Evolutionary conservation across 306 rosid genomes (phyloP), one percentile per base, ranked within the genome.

Genomic region (Calophaca sinica): DNA sequence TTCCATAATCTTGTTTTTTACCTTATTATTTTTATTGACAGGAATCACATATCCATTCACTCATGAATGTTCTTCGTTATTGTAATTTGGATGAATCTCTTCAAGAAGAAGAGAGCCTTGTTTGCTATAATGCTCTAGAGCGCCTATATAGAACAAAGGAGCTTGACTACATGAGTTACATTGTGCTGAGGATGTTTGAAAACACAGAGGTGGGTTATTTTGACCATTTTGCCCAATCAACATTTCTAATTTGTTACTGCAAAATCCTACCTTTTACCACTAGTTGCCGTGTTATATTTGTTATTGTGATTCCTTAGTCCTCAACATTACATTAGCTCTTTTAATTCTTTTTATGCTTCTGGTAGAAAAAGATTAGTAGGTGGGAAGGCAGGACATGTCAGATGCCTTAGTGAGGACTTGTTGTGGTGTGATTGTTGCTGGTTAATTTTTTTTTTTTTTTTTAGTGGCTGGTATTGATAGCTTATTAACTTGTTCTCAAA

Each of bases 31-130:
- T 72, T 31, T 75, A 5, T 52, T 76, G 84, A 53, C 92, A 94
- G 98, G 98, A 94, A 79, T 94, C 98, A 59, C 98, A 94, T 79
- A 94, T 94, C 54, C 98, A 94, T 80, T 94, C 98, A 35, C 89
- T 94, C 36, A 85, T 94, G 98, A 94, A 94, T 68, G 97, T 94
- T 72, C 97, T 94, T 46, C 98, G 98, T 9, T 94, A 83, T 79
- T 94, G 97, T 76, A 94, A 94, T 86, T 78, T 88, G 88, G 98
- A 94, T 57, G 98, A 94, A 75, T 91, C 98, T 68, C 96, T 91
- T 80, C 84, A 72, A 81, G 98, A 74, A 58, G 98, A 94, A 87
- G 98, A 94, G 29, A 84, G 98, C 71, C 97, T 91, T 33, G 78
- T 90, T 76, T 89, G 90, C 68, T 64, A 51, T 53, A 88, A 72